phyloP scores from a whole-genome alignment of 2,329 filamentous ascomycete species.

The Xylariaceae sp. region DNA sequence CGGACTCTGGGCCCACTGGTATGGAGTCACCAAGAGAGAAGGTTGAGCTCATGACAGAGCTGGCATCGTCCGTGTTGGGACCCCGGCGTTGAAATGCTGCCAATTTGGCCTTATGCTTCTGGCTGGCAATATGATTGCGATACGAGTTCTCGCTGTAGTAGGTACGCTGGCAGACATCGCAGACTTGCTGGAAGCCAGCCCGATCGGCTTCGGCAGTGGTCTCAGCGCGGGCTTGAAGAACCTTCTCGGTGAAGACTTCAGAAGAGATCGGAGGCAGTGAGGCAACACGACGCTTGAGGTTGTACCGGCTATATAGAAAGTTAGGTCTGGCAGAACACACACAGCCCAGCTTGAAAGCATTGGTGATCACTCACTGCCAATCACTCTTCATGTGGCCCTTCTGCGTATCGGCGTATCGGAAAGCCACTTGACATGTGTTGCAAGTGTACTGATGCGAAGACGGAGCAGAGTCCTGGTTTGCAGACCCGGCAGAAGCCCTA shows the following conservation, averaged over 20 bases:
- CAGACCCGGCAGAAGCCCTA: slow-evolving; percentile 23
- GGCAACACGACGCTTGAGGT: slow-evolving; percentile 89
- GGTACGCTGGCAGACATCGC: slow-evolving; percentile 76
- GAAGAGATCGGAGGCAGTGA: slow-evolving; percentile 84
- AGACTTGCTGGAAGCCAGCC: slow-evolving; percentile 79
- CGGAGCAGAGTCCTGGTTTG: slow-evolving; percentile 25
- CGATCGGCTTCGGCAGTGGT: slow-evolving; percentile 79
- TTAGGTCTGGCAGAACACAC: slow-evolving; percentile 8
- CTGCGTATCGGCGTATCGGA: slow-evolving; percentile 87
- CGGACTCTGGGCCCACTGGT: slow-evolving; percentile 33
- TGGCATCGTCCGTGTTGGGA: slow-evolving; percentile 52
- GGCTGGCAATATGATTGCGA: slow-evolving; percentile 83
- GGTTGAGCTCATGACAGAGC: slow-evolving; percentile 81
- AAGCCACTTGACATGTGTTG: slow-evolving; percentile 96
- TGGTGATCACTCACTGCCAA: slow-evolving; percentile 73
- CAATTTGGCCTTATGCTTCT: slow-evolving; percentile 74
- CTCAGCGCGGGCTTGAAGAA: slow-evolving; percentile 79
- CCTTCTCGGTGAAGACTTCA: slow-evolving; percentile 92
- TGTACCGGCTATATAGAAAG: slow-evolving; percentile 67
- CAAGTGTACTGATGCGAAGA: slow-evolving; percentile 86
- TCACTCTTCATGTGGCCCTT: slow-evolving; percentile 95
- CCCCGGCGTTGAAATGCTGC: slow-evolving; percentile 35
- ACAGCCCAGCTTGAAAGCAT: neutral
- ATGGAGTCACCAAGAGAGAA: slow-evolving; percentile 84
- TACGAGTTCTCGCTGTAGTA: slow-evolving; percentile 97